Conservation (phyloP, 1,139 yeast genomes). For the Taphrina communis region DNA sequence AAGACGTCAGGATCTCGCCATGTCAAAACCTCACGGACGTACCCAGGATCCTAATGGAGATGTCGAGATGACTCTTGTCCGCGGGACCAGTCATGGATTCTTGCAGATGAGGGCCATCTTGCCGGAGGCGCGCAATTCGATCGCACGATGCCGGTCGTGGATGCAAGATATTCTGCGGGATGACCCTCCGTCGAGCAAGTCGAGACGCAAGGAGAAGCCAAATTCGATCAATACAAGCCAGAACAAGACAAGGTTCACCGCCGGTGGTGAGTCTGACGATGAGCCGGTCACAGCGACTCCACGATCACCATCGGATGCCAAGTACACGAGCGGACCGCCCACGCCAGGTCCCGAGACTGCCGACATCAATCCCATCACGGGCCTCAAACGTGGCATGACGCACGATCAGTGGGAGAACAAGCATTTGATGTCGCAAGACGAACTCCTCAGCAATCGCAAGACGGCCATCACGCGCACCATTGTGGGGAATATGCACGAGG, state of each 20-base stretch:
- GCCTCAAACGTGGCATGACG: slow-evolving; percentile 21
- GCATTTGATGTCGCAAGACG: slow-evolving; percentile 34
- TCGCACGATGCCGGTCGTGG: slow-evolving; percentile 47
- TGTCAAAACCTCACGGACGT: slow-evolving; percentile 32
- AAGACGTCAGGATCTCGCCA: slow-evolving; percentile 43
- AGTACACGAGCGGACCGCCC: background rate
- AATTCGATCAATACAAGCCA: background rate
- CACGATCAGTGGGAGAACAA: slow-evolving; percentile 32
- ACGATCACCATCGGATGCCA: background rate
- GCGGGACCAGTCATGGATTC: slow-evolving; percentile 58
- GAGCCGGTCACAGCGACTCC: slow-evolving; percentile 17
- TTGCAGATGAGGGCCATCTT: slow-evolving; percentile 57
- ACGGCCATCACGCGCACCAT: slow-evolving; percentile 30
- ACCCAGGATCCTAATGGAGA: slow-evolving; percentile 41
- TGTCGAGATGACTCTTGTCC: slow-evolving; percentile 52
- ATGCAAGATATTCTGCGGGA: slow-evolving; percentile 45
- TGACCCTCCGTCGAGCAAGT: background rate
- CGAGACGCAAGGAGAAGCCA: background rate
- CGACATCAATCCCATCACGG: slow-evolving; percentile 9
- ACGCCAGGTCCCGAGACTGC: background rate
- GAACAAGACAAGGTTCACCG: slow-evolving; percentile 9
- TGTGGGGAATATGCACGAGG: slow-evolving; percentile 18
- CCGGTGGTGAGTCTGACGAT: slow-evolving; percentile 34
- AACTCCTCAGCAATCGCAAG: slow-evolving; percentile 25
- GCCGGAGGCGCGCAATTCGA: slow-evolving; percentile 52